Base-by-base conservation (phyloP, 768 basidiomycete species). In the Tulasnella sp. region DNA sequence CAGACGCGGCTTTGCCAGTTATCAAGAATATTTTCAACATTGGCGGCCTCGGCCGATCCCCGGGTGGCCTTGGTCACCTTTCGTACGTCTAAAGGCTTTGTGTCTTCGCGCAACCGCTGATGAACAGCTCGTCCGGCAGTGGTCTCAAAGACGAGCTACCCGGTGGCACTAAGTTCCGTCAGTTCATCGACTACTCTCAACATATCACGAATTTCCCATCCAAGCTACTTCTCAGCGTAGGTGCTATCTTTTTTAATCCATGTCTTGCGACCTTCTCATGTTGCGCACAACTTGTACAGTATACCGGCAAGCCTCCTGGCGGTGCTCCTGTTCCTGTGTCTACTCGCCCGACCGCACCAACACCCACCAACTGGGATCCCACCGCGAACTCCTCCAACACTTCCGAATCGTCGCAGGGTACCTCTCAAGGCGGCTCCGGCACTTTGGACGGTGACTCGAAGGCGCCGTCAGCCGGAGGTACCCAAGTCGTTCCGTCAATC, bases 21-120 rank as follows among this genome's bases (percentile, higher is more conserved):
- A 52, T 70, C 42, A 70, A 70, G 26, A 35, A 35, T 52, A 42
- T 67, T 32, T 67, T 67, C 69, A 52, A 26, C n/a, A 26, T 70
- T 26, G 69, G 41, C 16, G 22, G 37, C 42, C 35, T 62, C 14
- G 34, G 37, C 26, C 40, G 69, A 14, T 40, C n/a, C 32, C 47
- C 32, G 9, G 69, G 69, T 70, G 14, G 35, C 22, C 5, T 44
- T 47, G 69, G 69, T 8, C 40, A 41, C 34, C 44, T 70, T 44
- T 36, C 69, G 69, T 70, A 41, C 35, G 69, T 70, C 17, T 19
- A 36, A 39, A 11, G 17, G 14, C 19, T 22, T 37, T 22, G 26
- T 67, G 16, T 39, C 4, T 14, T 16, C 19, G 66, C 7, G 34
- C 17, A 66, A n/a, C 40, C 1, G 40, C 66, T 37, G 35, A 29